These are phyloP conservation scores for Candida ovalis DNA, from an alignment of 805 yeast species.

Conservation along the genomic window DNA sequence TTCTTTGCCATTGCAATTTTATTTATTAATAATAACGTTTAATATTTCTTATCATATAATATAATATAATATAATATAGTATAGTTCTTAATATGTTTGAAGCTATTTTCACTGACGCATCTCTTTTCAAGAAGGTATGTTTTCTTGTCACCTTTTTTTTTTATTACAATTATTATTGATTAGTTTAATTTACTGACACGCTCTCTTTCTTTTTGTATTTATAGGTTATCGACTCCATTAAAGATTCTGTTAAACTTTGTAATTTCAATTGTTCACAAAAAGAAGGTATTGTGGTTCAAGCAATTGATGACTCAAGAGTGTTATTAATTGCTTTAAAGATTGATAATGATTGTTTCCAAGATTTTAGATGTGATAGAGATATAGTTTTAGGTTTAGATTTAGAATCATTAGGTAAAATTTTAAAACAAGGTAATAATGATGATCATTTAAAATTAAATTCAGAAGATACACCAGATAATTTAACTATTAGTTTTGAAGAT, in stretches of 20 bases:
- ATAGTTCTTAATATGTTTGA: conserved; percentile 66
- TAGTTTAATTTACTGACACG: conserved; percentile 10
- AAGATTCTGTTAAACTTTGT: conserved; percentile 91
- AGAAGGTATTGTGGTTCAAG: conserved; percentile 88
- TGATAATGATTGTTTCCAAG: conserved; percentile 83
- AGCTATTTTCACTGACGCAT: conserved; percentile 93
- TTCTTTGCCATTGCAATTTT: too few species aligned
- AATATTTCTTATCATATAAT: too few species aligned
- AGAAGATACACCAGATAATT: conserved; percentile 68
- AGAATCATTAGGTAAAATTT: conserved; percentile 79
- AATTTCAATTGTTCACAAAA: conserved; percentile 95
- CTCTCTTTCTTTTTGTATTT: not conserved
- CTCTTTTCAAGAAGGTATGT: conserved; percentile 74
- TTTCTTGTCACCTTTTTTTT: not conserved
- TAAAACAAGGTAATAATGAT: conserved; percentile 86
- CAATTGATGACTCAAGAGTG: conserved; percentile 96
- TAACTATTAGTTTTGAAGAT: conserved; percentile 85
- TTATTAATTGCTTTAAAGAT: conserved; percentile 82
- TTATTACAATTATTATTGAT: not conserved
- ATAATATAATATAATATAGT: too few species aligned
- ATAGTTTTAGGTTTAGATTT: conserved; percentile 89
- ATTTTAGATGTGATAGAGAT: conserved; percentile 93
- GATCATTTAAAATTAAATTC: conserved; percentile 87
- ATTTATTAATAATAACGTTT: too few species aligned
- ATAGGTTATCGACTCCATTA: conserved; percentile 82